These are phyloP conservation scores for Pythium graminicola DNA, from an alignment of 352 stramenopile species.

Conservation along the genomic window DNA sequence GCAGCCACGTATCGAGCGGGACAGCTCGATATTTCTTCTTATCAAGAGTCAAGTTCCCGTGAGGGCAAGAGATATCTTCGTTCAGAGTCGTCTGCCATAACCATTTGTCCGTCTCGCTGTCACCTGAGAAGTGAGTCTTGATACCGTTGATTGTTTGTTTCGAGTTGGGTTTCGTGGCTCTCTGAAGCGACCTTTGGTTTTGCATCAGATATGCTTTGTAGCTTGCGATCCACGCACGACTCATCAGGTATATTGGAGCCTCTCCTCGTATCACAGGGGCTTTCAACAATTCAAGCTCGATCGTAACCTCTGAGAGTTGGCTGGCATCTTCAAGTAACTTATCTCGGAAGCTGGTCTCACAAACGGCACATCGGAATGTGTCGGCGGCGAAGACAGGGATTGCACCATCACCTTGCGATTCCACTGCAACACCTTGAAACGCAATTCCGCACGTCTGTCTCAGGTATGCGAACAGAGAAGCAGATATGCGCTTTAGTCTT, in stretches of 20 bases:
- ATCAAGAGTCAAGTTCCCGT: conserved; percentile 58
- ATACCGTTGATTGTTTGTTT: conserved; percentile 24
- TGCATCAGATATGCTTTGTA: conserved; percentile 58
- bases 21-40: conserved; percentile 63
- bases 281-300: conserved; percentile 53
- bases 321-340: conserved; percentile 50
- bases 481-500: conserved; percentile 60
- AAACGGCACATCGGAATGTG: conserved; percentile 41
- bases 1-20: conserved; percentile 42
- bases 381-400: conserved; percentile 32
- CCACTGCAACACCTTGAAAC: conserved; percentile 3
- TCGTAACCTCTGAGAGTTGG: conserved; percentile 38
- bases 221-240: conserved; percentile 58
- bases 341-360: conserved; percentile 40
- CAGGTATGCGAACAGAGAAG: conserved; percentile 39
- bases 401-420: background rate
- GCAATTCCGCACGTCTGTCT: conserved; percentile 29
- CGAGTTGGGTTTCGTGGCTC: conserved; percentile 19
- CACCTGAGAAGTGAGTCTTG: conserved; percentile 16
- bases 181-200: conserved; percentile 41
- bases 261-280: conserved; percentile 23
- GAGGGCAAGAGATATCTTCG: conserved; percentile 62
- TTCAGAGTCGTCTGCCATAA: conserved; percentile 50
- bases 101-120: conserved; percentile 11
- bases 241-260: conserved; percentile 44